Evolutionary conservation across 768 basidiomycete genomes (phyloP).

Genomic region (Tephrocybe sp.): DNA sequence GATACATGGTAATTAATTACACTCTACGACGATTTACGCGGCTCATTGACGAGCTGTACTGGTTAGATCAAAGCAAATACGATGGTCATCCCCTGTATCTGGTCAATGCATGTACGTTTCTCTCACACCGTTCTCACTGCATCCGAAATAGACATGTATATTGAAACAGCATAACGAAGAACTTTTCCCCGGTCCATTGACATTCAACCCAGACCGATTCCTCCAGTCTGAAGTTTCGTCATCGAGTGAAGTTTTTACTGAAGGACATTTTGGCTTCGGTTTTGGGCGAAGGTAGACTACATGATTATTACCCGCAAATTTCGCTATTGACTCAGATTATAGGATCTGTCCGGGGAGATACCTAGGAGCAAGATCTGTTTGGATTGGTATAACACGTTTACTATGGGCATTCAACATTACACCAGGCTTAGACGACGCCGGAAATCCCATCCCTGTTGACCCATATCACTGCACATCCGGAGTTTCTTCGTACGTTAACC

Average conservation of each 20-base stretch:
- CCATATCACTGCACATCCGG: conserved; percentile 6
- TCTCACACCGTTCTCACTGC: not conserved
- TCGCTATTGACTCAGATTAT: not conserved
- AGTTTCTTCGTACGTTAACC: conserved; percentile 2
- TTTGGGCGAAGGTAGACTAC: conserved; percentile 4
- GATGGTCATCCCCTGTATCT: conserved; percentile 4
- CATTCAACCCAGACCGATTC: conserved; percentile 7
- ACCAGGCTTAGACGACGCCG: not conserved
- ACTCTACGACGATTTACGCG: too few species aligned
- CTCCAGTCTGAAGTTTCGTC: not conserved
- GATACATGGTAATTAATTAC: conserved; percentile 7
- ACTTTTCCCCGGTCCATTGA: not conserved
- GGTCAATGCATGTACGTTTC: conserved; percentile 4
- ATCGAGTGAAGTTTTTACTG: not conserved
- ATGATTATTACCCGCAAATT: not conserved
- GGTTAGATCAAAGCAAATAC: conserved; percentile 7
- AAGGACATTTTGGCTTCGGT: conserved; percentile 6
- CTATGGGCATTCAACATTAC: conserved; percentile 9
- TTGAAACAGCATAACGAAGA: not conserved
- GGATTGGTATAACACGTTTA: conserved; percentile 8
- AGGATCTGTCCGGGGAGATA: conserved; percentile 8
- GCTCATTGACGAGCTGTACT: too few species aligned
- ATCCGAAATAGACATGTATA: not conserved
- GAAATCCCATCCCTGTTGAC: conserved; percentile 1
- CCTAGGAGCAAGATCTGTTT: conserved; percentile 8